These are phyloP conservation scores for Haplographium delicatum DNA, from an alignment of 495 filamentous ascomycete species.

Conservation along the genomic window DNA sequence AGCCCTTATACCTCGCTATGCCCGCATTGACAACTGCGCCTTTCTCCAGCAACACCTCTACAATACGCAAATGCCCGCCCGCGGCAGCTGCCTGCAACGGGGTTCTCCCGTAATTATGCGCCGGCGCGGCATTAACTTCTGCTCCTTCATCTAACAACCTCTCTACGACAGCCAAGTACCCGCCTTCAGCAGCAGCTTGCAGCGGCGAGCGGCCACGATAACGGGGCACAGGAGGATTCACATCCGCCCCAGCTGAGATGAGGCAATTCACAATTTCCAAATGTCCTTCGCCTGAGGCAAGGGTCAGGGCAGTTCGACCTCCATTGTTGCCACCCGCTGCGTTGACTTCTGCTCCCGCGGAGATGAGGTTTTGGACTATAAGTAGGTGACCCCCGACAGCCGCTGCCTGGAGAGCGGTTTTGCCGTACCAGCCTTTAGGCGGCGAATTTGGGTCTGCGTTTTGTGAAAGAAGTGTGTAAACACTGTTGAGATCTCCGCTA, in stretches of 20 bases:
- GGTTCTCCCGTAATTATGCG: slow-evolving; percentile 3
- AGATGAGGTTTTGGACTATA: slow-evolving; percentile 16
- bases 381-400: slow-evolving; percentile 18
- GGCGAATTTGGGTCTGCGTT: slow-evolving; percentile 1
- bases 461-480: slow-evolving; percentile 1
- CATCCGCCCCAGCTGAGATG: slow-evolving; percentile 23
- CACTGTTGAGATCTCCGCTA: neutral
- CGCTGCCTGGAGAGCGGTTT: slow-evolving; percentile 25
- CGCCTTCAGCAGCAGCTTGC: slow-evolving; percentile 16
- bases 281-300: slow-evolving; percentile 21
- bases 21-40: slow-evolving; percentile 14
- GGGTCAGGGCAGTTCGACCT: slow-evolving; percentile 25
- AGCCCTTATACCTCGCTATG: slow-evolving; percentile 14
- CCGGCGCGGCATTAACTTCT: slow-evolving; percentile 5
- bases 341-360: slow-evolving; percentile 21
- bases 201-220: slow-evolving; percentile 17
- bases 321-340: slow-evolving; percentile 11
- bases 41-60: slow-evolving; percentile 14
- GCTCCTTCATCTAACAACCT: slow-evolving; percentile 11
- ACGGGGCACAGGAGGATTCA: slow-evolving; percentile 20
- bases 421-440: slow-evolving; percentile 7
- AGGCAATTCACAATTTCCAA: slow-evolving; percentile 21
- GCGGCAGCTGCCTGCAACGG: slow-evolving; percentile 17
- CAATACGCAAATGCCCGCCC: slow-evolving; percentile 17
- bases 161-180: slow-evolving; percentile 19